These are phyloP conservation scores for Lotmaria passim DNA, from an alignment of 208 protist species.

Conservation along the genomic window DNA sequence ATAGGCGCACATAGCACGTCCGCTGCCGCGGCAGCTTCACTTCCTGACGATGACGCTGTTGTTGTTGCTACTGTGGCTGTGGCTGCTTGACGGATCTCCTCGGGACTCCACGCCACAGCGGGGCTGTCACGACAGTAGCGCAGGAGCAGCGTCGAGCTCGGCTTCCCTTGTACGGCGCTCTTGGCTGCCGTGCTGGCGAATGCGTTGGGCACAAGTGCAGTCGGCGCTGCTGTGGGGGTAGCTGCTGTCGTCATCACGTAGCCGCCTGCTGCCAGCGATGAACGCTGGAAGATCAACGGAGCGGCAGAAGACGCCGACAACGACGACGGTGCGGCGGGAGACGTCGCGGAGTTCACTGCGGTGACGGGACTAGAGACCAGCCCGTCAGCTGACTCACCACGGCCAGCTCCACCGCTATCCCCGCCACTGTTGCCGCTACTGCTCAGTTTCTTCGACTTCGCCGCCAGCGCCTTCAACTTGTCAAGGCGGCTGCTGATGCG, in stretches of 20 bases:
- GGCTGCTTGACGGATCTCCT: slow-evolving; percentile 22
- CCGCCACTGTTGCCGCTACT: not conserved
- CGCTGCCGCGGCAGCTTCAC: slow-evolving; percentile 1
- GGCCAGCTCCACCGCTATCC: not conserved
- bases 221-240: not conserved
- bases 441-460: slow-evolving; percentile 10
- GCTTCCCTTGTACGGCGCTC: slow-evolving; percentile 48
- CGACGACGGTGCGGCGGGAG: not conserved
- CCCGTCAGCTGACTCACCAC: no score
- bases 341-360: not conserved
- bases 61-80: no score
- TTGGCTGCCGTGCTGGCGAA: not conserved
- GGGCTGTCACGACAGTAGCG: slow-evolving; percentile 41
- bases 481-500: slow-evolving; percentile 64
- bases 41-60: no score
- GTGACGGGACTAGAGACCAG: not conserved
- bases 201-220: slow-evolving; percentile 9
- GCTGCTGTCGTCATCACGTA: slow-evolving; percentile 53
- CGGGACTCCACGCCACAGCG: not conserved
- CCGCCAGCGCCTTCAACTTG: slow-evolving; percentile 48
- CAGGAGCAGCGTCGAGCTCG: slow-evolving; percentile 81
- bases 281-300: slow-evolving; percentile 67
- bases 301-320: slow-evolving; percentile 17
- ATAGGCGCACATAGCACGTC: slow-evolving; percentile 25
- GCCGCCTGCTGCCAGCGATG: slow-evolving; percentile 68